Base-by-base conservation (phyloP, 1,284 basidiomycete species). In the Leucocoprinus gongylophorus region DNA sequence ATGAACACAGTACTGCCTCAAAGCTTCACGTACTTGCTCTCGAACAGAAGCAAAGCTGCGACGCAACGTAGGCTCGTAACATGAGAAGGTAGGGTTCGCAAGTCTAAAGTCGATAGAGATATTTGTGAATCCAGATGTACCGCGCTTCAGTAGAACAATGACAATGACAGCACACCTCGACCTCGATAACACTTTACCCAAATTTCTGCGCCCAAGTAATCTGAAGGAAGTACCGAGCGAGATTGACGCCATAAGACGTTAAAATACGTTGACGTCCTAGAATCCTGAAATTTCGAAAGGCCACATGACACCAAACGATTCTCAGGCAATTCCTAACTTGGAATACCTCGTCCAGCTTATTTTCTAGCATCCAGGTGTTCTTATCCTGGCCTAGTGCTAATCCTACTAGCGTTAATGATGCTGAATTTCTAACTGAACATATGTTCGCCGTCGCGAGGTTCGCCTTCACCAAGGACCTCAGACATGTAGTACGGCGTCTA, bases 341-440 rank as follows among this genome's bases (percentile, higher is more conserved):
- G 94, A 97, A 70, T 95, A 93, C 70, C 95, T 68, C 79, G 95
- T 57, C 92, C 94, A 9, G 95, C 97, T 68, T 74, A 94, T 42
- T 94, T 97, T 65, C 86, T 88, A 61, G 83, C 8, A 3, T n/a
- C 55, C 41, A 20, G 46, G 23, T 42, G 18, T 49, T 48, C 26
- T 42, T 10, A 18, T 26, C 20, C 21, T 7, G 37, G 49, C 8
- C 44, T 42, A 17, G 37, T 10, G 17, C 26, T 17, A n/a, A n/a
- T n/a, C n/a, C 26, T 32, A 46, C n/a, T 57, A 87, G 81, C 50
- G 91, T 97, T 62, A 95, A 93, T 62, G 91, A 95, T 63, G 88
- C 88, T 17, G 78, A 87, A 37, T 92, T 97, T 64, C 83, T 91
- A 21, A 83, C 98, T 56, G 89, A 95, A 62, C 83, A 95, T 40